phyloP scores from a whole-genome alignment of 257 asterid genomes.

The Pogostemon cablin region DNA sequence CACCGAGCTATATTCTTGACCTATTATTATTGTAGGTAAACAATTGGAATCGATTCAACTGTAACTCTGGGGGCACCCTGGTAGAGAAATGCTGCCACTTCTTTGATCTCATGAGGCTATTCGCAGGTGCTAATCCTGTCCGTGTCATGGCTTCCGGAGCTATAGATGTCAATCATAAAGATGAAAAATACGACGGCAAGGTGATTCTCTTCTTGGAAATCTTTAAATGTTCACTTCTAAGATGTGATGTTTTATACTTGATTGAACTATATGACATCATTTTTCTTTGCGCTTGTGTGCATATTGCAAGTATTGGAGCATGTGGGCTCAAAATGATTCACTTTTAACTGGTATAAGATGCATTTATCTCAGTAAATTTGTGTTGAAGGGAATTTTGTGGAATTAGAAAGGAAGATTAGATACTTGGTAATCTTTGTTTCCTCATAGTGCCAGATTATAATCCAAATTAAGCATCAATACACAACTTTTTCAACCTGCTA shows the following conservation, averaged over 20 bases:
- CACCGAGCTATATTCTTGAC: constrained; percentile 26
- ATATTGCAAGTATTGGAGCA: too few species aligned
- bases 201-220: constrained; percentile 41
- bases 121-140: constrained; percentile 76
- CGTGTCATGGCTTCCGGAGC: constrained; percentile 96
- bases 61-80: constrained; percentile 89
- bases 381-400: too few species aligned
- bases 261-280: too few species aligned
- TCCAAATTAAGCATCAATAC: not conserved
- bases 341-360: too few species aligned
- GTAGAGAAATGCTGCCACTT: constrained; percentile 99
- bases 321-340: too few species aligned
- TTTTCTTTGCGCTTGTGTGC: too few species aligned
- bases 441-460: not conserved
- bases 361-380: too few species aligned
- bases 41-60: constrained; percentile 94
- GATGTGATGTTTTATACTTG: too few species aligned
- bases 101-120: constrained; percentile 93
- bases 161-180: constrained; percentile 89
- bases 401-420: too few species aligned
- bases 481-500: not conserved
- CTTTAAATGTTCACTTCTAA: not conserved
- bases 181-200: constrained; percentile 81
- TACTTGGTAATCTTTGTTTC: too few species aligned
- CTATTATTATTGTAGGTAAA: constrained; percentile 58